phyloP scores from a whole-genome alignment of 441 rosid genomes.

The Syzygium syzygioides region DNA sequence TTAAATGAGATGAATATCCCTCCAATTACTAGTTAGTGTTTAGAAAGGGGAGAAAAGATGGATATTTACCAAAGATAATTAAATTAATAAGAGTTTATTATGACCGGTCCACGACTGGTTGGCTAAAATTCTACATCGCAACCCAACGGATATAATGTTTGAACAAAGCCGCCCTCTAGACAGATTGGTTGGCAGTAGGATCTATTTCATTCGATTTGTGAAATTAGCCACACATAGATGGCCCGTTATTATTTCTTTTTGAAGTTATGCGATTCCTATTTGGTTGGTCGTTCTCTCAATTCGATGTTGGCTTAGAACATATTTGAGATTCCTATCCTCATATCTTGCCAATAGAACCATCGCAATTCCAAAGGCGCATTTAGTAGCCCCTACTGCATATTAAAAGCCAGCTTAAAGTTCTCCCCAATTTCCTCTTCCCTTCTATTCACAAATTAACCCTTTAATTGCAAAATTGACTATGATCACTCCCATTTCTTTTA shows the following conservation, averaged over 20 bases:
- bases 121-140: neutral
- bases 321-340: neutral
- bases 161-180: neutral
- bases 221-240: neutral
- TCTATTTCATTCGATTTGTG: neutral
- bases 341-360: neutral
- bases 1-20: neutral
- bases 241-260: neutral
- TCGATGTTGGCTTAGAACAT: neutral
- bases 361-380: neutral
- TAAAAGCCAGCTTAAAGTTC: neutral
- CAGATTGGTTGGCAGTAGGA: neutral
- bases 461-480: neutral
- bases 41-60: neutral
- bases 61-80: neutral
- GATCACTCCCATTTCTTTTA: neutral
- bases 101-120: neutral
- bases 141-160: neutral
- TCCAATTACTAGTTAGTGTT: neutral
- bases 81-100: neutral
- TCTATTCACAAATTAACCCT: neutral
- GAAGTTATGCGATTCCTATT: neutral
- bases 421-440: neutral
- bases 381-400: neutral
- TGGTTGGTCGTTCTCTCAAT: neutral